A percentile compares a stretch with the other conserved stretches of the same genome.
These are phyloP conservation scores for Globisporangium yorkense DNA, from an alignment of 352 stramenopile species.

Conservation along the genomic window DNA sequence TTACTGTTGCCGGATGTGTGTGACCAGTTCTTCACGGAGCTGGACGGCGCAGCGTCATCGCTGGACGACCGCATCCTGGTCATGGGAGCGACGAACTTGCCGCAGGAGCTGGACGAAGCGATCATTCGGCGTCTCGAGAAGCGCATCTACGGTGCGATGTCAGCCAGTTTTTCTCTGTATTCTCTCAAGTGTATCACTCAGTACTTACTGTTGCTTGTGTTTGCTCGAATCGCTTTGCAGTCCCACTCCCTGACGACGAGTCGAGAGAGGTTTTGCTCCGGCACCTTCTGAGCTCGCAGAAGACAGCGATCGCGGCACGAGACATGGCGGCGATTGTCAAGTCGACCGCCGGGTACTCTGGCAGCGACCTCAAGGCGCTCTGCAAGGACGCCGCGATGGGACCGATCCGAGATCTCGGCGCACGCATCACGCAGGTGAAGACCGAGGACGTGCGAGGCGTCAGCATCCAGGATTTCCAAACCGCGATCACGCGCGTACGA, in stretches of 20 bases:
- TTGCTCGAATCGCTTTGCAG: slow-evolving; percentile 16
- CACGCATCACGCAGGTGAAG: slow-evolving; percentile 45
- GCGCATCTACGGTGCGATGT: slow-evolving; percentile 77
- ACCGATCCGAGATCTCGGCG: slow-evolving; percentile 79
- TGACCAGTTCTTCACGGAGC: slow-evolving; percentile 79
- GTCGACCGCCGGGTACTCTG: slow-evolving; percentile 79
- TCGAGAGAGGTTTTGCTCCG: slow-evolving; percentile 49
- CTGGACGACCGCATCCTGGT: slow-evolving; percentile 79
- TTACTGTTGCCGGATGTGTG: neutral
- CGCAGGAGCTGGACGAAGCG: slow-evolving; percentile 82
- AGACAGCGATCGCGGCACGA: slow-evolving; percentile 38
- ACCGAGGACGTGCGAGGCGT: slow-evolving; percentile 63
- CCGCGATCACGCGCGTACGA: slow-evolving; percentile 48
- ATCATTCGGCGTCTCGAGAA: slow-evolving; percentile 84
- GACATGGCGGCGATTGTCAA: slow-evolving; percentile 69
- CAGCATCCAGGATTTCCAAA: slow-evolving; percentile 46
- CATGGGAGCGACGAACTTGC: slow-evolving; percentile 86
- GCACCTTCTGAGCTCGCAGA: slow-evolving; percentile 53
- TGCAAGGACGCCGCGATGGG: slow-evolving; percentile 93
- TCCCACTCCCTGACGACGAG: slow-evolving; percentile 59
- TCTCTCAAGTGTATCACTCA: neutral
- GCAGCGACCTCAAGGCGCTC: slow-evolving; percentile 89
- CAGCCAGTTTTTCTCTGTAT: neutral
- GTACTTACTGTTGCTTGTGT: neutral
- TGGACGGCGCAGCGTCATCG: slow-evolving; percentile 72